phyloP scores from a whole-genome alignment of 257 asterid species.

The Agastache rugosa region DNA sequence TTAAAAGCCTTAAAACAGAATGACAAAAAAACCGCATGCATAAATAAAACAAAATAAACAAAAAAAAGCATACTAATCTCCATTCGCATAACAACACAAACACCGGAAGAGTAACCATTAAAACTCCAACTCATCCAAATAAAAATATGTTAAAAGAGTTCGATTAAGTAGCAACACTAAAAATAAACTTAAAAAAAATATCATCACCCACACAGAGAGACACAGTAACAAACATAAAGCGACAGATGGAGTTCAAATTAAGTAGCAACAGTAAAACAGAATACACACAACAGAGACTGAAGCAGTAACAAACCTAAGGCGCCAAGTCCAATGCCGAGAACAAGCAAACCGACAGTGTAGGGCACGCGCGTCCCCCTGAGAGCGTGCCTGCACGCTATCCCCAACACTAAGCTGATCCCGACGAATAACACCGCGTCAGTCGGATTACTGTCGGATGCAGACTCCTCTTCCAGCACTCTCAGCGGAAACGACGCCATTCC shows the following conservation, averaged over 20 bases:
- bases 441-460: conserved; percentile 46
- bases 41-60: background rate
- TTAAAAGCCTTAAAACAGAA: background rate
- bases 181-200: no score
- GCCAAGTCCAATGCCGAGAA: conserved; percentile 88
- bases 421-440: conserved; percentile 86
- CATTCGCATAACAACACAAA: conserved; percentile 18
- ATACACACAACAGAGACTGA: background rate
- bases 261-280: background rate
- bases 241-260: conserved; percentile 44
- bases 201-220: background rate
- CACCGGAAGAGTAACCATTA: background rate
- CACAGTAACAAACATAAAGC: conserved; percentile 59
- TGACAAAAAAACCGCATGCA: background rate
- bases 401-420: conserved; percentile 87
- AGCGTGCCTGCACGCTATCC: conserved; percentile 78
- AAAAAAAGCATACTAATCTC: background rate
- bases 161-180: conserved; percentile 5
- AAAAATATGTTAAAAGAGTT: background rate
- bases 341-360: conserved; percentile 84
- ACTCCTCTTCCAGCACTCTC: conserved; percentile 52
- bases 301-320: conserved; percentile 64
- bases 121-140: background rate
- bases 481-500: conserved; percentile 43
- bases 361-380: conserved; percentile 97